Conservation (phyloP, 768 basidiomycete genomes). For the Kwoniella heveanensis region DNA sequence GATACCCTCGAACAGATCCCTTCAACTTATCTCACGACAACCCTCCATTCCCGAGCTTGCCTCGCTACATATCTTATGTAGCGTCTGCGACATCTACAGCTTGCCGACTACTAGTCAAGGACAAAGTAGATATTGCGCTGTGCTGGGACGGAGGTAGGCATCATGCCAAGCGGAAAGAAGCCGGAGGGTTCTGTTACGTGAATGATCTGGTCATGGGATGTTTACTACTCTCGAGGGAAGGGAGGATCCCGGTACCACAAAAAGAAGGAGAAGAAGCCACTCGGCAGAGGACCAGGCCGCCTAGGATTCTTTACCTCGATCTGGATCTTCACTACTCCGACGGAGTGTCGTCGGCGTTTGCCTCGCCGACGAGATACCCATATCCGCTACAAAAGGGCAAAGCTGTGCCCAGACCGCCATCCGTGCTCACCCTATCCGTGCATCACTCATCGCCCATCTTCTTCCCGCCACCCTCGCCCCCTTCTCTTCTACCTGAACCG, state of each 20-base stretch:
- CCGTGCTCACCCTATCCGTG: slow-evolving; percentile 66
- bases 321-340: slow-evolving; percentile 91
- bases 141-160: slow-evolving; percentile 95
- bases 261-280: not conserved
- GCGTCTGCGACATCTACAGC: slow-evolving; percentile 80
- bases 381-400: slow-evolving; percentile 57
- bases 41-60: slow-evolving; percentile 70
- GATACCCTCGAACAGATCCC: slow-evolving; percentile 1
- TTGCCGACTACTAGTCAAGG: slow-evolving; percentile 61
- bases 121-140: slow-evolving; percentile 66
- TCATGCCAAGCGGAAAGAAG: slow-evolving; percentile 75
- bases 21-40: slow-evolving; percentile 66
- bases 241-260: slow-evolving; percentile 8
- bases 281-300: slow-evolving; percentile 52
- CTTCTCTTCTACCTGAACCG: slow-evolving; percentile 45
- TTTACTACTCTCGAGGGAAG: slow-evolving; percentile 61
- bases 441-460: slow-evolving; percentile 83
- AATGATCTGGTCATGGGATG: slow-evolving; percentile 84
- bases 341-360: slow-evolving; percentile 72
- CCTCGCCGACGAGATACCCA: slow-evolving; percentile 37
- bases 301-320: slow-evolving; percentile 83
- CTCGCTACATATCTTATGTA: slow-evolving; percentile 69
- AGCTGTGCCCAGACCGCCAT: slow-evolving; percentile 53
- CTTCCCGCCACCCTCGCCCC: slow-evolving; percentile 63
- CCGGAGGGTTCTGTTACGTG: slow-evolving; percentile 92